phyloP scores from a whole-genome alignment of 495 filamentous ascomycete genomes.

The Tuber melanosporum region DNA sequence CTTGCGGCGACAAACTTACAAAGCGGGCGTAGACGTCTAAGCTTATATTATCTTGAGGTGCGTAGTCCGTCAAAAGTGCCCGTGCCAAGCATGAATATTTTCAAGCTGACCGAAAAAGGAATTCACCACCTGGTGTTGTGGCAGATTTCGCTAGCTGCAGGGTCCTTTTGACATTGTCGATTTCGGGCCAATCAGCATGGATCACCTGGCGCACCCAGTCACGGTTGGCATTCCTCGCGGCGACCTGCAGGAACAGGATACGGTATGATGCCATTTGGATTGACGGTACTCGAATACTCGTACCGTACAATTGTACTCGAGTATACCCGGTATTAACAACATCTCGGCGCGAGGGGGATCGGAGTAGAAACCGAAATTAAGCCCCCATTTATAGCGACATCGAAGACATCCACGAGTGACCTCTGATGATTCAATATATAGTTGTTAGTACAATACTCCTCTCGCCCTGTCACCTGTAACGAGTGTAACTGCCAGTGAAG shows the following conservation, averaged over 20 bases:
- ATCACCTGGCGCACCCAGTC: background rate
- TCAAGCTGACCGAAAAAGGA: background rate
- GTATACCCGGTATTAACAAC: background rate
- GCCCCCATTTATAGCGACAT: background rate
- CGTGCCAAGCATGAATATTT: background rate
- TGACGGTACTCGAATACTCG: background rate
- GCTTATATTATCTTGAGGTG: slow-evolving; percentile 1
- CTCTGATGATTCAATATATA: background rate
- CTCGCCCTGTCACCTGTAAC: background rate
- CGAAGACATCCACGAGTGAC: background rate
- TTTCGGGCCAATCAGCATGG: background rate
- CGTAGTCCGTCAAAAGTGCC: background rate
- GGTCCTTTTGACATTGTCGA: background rate
- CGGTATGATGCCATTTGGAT: background rate
- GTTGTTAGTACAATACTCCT: background rate
- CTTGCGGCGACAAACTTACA: background rate
- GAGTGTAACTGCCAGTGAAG: background rate
- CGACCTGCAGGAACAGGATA: slow-evolving; percentile 1
- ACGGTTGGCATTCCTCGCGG: background rate
- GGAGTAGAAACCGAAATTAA: background rate
- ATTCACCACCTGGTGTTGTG: background rate
- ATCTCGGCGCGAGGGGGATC: background rate
- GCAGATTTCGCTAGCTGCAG: background rate
- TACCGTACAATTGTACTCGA: no score
- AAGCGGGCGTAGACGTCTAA: background rate